These are phyloP conservation scores for Xylariaceae sp. DNA, from an alignment of 2,329 filamentous ascomycete genomes.

Conservation along the genomic window DNA sequence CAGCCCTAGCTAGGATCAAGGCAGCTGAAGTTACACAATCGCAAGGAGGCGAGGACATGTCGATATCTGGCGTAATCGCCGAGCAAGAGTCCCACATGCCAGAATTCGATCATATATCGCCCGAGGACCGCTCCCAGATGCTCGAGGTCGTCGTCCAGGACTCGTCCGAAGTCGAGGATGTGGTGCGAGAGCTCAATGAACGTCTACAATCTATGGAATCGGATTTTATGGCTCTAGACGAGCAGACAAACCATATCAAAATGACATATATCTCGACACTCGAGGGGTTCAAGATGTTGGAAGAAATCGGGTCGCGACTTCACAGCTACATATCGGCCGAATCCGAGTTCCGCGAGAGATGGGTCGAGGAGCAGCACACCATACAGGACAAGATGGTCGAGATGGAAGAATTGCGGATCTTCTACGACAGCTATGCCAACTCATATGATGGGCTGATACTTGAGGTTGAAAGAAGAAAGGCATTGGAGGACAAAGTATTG, in stretches of 20 bases:
- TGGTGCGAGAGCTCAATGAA: slow-evolving; percentile 72
- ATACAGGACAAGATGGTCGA: slow-evolving; percentile 73
- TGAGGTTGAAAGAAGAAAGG: slow-evolving; percentile 76
- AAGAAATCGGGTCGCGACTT: slow-evolving; percentile 68
- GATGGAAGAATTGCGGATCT: slow-evolving; percentile 74
- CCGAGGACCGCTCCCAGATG: slow-evolving; percentile 80
- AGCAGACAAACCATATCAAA: slow-evolving; percentile 62
- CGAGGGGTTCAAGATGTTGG: slow-evolving; percentile 66
- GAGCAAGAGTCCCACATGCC: slow-evolving; percentile 55
- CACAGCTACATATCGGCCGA: slow-evolving; percentile 67
- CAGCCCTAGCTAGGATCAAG: slow-evolving; percentile 67
- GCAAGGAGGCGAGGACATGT: slow-evolving; percentile 52
- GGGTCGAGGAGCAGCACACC: slow-evolving; percentile 73
- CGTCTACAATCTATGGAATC: slow-evolving; percentile 76
- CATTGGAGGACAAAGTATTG: slow-evolving; percentile 73
- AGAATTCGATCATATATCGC: slow-evolving; percentile 69
- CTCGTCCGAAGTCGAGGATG: slow-evolving; percentile 66
- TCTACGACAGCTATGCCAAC: slow-evolving; percentile 84
- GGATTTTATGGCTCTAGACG: slow-evolving; percentile 64
- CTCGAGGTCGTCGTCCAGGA: slow-evolving; percentile 77
- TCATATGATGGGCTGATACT: slow-evolving; percentile 85
- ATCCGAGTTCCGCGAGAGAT: slow-evolving; percentile 64
- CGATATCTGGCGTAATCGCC: slow-evolving; percentile 68
- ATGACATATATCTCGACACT: slow-evolving; percentile 60
- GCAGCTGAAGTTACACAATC: slow-evolving; percentile 65